Base-by-base conservation (phyloP, 2,329 filamentous ascomycete genomes). In the Fusarium solani-melongenae region DNA sequence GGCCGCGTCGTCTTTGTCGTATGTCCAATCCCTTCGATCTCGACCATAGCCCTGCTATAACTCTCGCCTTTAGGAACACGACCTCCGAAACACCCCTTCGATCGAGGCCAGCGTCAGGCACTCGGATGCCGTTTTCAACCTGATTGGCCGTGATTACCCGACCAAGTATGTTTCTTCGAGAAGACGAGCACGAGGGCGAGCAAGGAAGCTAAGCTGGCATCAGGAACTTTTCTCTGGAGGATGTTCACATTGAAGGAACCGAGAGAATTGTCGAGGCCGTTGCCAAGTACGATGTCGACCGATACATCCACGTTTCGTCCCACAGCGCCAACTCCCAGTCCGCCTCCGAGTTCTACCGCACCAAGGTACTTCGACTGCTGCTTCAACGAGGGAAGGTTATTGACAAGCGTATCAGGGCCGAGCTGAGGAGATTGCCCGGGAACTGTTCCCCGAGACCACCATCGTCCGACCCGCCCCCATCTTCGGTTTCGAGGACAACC, bases 41-140 rank as follows among this genome's bases (percentile, higher is more conserved):
- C 3, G 2, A 17, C 20, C 24, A 31, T 39, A 64, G 57, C 15
- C 10, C 56, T 69, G n/a, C 56, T 76, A 69, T 71, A 77, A 74
- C 67, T 62, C 51, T 70, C 38, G 59, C 51, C 33, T 24, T 29
- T 71, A 95, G 93, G 96, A 99, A 90, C 97, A 94, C 84, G 96
- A 99, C 80, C 88, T 99, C 70, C 92, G 92, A 81, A 99, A 99
- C 85, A 98, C 95, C 46, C 89, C 93, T 77, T 98, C 96, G 33
- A 96, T 99, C 78, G 96, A 99, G 83, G 95, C 98, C 84, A 96
- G 94, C 79, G 95, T 99, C 62, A 91, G 96, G 79, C 96, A 99
- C 84, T 98, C 96, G 46, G 96, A 99, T 82, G 93, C 98, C 72
- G 96, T 99, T 74, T 98, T 97, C 88, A 99, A 99, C 85, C 88